Conservation (phyloP, 352 stramenopile species). For the Phytophthora sp. region DNA sequence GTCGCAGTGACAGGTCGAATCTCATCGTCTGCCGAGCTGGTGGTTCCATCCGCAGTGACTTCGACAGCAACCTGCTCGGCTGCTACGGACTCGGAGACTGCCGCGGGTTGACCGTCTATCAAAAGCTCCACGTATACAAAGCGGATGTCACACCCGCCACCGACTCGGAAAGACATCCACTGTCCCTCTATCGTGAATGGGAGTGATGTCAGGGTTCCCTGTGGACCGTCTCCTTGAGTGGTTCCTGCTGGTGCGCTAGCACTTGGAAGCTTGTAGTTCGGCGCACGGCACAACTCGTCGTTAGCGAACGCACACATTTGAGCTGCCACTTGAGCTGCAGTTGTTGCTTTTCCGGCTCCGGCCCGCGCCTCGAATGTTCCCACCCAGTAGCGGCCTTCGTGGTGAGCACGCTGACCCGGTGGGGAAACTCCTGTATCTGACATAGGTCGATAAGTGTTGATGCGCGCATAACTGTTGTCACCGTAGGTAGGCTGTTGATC, state of each 20-base stretch:
- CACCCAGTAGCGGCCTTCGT: conserved; percentile 94
- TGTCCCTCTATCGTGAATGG: conserved; percentile 91
- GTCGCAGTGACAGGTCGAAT: conserved; percentile 34
- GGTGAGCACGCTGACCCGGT: conserved; percentile 46
- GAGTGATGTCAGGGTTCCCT: conserved; percentile 94
- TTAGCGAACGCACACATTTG: conserved; percentile 76
- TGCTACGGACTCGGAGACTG: conserved; percentile 38
- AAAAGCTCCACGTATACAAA: conserved; percentile 94
- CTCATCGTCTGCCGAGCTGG: background rate
- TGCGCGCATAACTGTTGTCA: conserved; percentile 91
- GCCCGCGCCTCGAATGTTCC: conserved; percentile 93
- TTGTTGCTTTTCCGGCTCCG: conserved; percentile 67
- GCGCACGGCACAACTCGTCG: conserved; percentile 58
- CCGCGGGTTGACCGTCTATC: conserved; percentile 82
- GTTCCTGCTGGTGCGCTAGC: conserved; percentile 61
- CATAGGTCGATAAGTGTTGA: conserved; percentile 63
- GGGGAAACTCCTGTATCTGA: conserved; percentile 30
- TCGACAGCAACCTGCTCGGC: conserved; percentile 38
- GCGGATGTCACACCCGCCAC: conserved; percentile 93
- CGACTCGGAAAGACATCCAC: conserved; percentile 94
- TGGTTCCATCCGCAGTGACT: conserved; percentile 15
- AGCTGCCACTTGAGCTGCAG: conserved; percentile 28
- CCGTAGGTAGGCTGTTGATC: conserved; percentile 95
- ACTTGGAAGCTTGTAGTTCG: conserved; percentile 83
- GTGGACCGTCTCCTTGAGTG: conserved; percentile 90